Evolutionary conservation across 108 stramenopile genomes (phyloP).

Genomic region (Cylindrotheca closterium): DNA sequence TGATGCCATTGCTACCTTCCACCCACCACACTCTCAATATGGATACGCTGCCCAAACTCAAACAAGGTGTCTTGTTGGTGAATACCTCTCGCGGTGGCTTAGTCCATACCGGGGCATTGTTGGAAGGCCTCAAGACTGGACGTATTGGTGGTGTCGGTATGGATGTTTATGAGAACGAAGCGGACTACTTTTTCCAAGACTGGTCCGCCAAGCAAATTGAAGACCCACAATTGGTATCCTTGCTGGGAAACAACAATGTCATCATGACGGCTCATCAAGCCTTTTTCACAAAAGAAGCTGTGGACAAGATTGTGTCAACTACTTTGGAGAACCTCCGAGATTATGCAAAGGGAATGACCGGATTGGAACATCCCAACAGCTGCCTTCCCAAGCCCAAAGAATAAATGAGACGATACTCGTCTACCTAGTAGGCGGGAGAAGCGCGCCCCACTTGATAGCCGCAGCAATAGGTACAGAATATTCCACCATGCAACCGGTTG

Average conservation of each 20-base stretch:
- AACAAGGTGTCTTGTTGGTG: conserved; percentile 65
- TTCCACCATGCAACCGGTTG: too few relatives aligned
- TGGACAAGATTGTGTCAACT: conserved; percentile 69
- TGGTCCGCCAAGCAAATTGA: conserved; percentile 54
- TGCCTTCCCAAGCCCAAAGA: conserved; percentile 30
- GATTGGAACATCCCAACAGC: conserved; percentile 38
- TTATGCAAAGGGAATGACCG: conserved; percentile 25
- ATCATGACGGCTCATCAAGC: conserved; percentile 79
- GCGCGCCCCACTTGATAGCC: too few relatives aligned
- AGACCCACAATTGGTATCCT: conserved; percentile 45
- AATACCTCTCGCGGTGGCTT: conserved; percentile 79
- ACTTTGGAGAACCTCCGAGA: conserved; percentile 60
- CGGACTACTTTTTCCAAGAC: conserved; percentile 83
- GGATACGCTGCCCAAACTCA: conserved; percentile 44
- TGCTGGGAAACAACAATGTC: conserved; percentile 60
- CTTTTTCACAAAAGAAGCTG: conserved; percentile 80
- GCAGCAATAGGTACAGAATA: too few relatives aligned
- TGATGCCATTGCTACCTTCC: conserved; percentile 66
- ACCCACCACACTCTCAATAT: conserved; percentile 65
- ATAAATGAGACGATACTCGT: too few relatives aligned
- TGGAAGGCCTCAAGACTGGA: conserved; percentile 57
- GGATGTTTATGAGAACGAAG: conserved; percentile 80
- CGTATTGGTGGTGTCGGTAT: conserved; percentile 63
- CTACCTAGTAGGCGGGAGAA: too few relatives aligned
- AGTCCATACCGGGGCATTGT: conserved; percentile 63